Conservation (phyloP, 108 stramenopile species). For the Fistulifera solaris region DNA sequence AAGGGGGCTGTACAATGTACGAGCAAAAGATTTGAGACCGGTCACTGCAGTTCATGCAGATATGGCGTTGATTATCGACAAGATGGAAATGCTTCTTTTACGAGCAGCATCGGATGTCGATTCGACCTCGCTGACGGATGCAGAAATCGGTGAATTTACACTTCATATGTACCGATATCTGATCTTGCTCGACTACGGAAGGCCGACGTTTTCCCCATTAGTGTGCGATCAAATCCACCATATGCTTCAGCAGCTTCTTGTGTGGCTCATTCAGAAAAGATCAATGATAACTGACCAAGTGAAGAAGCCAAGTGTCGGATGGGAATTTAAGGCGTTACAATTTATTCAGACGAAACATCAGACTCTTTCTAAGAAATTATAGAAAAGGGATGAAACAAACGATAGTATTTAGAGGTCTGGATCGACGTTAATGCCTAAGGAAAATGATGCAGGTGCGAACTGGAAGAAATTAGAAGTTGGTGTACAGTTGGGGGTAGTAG, state of each 20-base stretch:
- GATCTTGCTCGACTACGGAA: constrained; percentile 65
- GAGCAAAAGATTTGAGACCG: constrained; percentile 57
- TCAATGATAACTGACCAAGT: constrained; percentile 11
- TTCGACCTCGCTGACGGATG: constrained; percentile 17
- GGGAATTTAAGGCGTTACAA: constrained; percentile 13
- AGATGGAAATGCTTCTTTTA: constrained; percentile 50
- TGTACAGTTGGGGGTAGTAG: not conserved
- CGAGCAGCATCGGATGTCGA: not conserved
- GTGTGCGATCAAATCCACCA: constrained; percentile 58
- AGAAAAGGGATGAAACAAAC: constrained; percentile 2
- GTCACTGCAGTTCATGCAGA: constrained; percentile 58
- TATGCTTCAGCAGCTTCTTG: constrained; percentile 44
- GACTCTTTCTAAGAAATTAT: constrained; percentile 22
- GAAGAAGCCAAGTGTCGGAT: not conserved
- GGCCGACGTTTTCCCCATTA: constrained; percentile 55
- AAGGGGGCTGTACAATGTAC: constrained; percentile 49
- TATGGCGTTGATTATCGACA: constrained; percentile 60
- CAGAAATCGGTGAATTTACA: constrained; percentile 60
- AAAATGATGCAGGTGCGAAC: constrained; percentile 5
- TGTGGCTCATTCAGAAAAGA: not conserved
- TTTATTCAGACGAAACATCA: constrained; percentile 22
- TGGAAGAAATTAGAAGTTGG: not conserved
- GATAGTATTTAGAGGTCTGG: not conserved
- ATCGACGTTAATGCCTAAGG: not conserved
- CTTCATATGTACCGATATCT: constrained; percentile 57